Conservation (phyloP, 495 filamentous ascomycete species). For the Margaritispora aquatica region DNA sequence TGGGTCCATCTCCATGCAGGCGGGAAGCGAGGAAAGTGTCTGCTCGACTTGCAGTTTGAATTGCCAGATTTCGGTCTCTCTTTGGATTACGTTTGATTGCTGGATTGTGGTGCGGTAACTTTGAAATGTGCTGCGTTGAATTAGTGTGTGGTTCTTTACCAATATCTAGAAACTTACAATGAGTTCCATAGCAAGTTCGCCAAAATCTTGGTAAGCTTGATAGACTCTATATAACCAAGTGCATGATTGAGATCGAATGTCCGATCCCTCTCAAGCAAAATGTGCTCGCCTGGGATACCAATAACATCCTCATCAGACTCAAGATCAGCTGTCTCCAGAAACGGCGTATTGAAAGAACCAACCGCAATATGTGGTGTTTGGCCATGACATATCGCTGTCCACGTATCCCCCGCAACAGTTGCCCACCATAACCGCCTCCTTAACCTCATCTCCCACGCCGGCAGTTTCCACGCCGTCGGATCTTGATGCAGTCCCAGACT, state of each 20-base stretch:
- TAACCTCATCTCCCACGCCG: conserved; percentile 19
- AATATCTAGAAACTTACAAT: background rate
- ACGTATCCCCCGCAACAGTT: conserved; percentile 18
- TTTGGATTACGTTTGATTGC: background rate
- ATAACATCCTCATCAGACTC: conserved; percentile 15
- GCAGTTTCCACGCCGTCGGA: conserved; percentile 18
- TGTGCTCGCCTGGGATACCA: background rate
- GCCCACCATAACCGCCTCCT: conserved; percentile 23
- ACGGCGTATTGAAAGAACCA: conserved; percentile 10
- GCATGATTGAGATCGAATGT: background rate
- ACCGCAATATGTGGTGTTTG: conserved; percentile 19
- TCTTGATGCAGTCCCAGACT: conserved; percentile 22
- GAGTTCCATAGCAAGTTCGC: background rate
- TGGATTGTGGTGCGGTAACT: conserved; percentile 2
- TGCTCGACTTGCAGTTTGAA: background rate
- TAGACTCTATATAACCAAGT: conserved; percentile 4
- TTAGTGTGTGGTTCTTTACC: background rate
- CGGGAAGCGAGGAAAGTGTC: background rate
- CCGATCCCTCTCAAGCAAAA: conserved; percentile 1
- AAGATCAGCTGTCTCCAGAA: conserved; percentile 10
- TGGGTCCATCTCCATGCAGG: background rate
- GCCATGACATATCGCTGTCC: conserved; percentile 23
- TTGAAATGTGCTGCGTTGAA: conserved; percentile 1
- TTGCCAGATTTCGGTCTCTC: background rate
- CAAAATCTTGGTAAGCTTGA: conserved; percentile 10